Evolutionary conservation across 345 rosid genomes (phyloP).

Genomic region (Arabis hirsuta): DNA sequence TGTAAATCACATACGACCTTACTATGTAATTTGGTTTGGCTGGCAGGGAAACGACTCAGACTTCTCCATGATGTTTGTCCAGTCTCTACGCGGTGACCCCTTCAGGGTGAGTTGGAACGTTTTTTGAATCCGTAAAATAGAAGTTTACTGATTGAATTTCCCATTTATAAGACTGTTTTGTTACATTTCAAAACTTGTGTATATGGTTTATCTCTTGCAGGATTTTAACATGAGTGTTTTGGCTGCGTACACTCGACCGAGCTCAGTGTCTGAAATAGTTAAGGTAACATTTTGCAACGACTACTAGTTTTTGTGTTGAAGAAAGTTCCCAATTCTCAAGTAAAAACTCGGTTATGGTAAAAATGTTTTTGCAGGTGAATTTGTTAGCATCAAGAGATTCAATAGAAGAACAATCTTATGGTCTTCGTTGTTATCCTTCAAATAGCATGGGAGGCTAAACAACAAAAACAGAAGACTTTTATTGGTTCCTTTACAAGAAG

Average conservation of each 20-base stretch:
- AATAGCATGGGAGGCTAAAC: conserved; percentile 70
- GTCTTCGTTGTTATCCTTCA: conserved; percentile 46
- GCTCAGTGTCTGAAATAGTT: conserved; percentile 83
- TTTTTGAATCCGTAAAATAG: background rate
- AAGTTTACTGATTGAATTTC: background rate
- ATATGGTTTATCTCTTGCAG: conserved; percentile 42
- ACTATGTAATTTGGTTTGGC: conserved; percentile 25
- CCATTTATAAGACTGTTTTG: background rate
- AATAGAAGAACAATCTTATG: conserved; percentile 50
- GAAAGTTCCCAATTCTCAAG: background rate
- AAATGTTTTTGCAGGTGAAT: conserved; percentile 64
- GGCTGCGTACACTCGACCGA: conserved; percentile 79
- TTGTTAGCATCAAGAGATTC: conserved; percentile 63
- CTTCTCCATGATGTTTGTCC: conserved; percentile 80
- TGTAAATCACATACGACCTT: conserved; percentile 13
- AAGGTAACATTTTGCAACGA: conserved; percentile 61
- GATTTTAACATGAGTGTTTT: conserved; percentile 91
- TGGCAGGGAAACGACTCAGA: conserved; percentile 67
- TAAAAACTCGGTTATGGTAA: background rate
- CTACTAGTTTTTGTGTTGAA: background rate
- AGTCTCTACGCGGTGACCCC: conserved; percentile 93
- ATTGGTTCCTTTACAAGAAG: conserved; percentile 1
- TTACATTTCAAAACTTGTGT: conserved; percentile 15
- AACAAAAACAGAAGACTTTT: background rate
- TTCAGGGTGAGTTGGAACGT: conserved; percentile 63